Evolutionary conservation across 371 early-diverging fungal species (phyloP).

Genomic region (Mucor mucedo): DNA sequence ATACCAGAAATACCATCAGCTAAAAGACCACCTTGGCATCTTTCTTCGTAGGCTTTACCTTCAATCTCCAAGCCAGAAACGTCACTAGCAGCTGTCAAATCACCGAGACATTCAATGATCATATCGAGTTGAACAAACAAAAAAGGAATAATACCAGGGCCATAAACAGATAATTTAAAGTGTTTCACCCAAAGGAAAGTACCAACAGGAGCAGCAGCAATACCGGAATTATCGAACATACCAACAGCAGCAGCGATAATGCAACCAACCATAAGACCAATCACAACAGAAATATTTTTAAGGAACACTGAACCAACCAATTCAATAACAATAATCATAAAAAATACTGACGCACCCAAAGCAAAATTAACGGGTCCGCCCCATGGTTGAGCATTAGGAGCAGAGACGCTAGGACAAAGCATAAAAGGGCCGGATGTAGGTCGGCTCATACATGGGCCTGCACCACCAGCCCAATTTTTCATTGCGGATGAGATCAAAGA

Average conservation of each 20-base stretch:
- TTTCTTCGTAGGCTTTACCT: conserved; percentile 57
- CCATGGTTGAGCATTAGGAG: conserved; percentile 64
- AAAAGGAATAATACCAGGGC: conserved; percentile 63
- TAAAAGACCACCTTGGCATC: conserved; percentile 62
- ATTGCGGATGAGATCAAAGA: conserved; percentile 42
- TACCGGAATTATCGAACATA: conserved; percentile 49
- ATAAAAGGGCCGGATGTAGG: conserved; percentile 36
- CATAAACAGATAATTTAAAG: conserved; percentile 57
- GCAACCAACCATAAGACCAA: conserved; percentile 60
- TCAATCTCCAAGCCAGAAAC: conserved; percentile 58
- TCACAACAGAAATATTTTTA: conserved; percentile 60
- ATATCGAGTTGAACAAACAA: conserved; percentile 54
- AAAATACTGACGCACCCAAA: conserved; percentile 58
- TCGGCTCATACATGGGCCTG: conserved; percentile 49
- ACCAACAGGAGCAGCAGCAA: conserved; percentile 51
- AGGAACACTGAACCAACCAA: conserved; percentile 62
- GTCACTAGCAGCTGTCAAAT: conserved; percentile 65
- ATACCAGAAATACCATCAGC: conserved; percentile 59
- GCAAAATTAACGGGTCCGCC: conserved; percentile 46
- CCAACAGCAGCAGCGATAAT: conserved; percentile 59
- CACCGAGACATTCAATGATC: conserved; percentile 60
- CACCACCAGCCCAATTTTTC: conserved; percentile 58
- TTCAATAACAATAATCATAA: conserved; percentile 60
- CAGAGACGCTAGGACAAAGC: conserved; percentile 40
- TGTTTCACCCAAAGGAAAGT: conserved; percentile 63